These are phyloP conservation scores for Gillenia trifoliata DNA, from an alignment of 306 rosid genomes.

Conservation along the genomic window DNA sequence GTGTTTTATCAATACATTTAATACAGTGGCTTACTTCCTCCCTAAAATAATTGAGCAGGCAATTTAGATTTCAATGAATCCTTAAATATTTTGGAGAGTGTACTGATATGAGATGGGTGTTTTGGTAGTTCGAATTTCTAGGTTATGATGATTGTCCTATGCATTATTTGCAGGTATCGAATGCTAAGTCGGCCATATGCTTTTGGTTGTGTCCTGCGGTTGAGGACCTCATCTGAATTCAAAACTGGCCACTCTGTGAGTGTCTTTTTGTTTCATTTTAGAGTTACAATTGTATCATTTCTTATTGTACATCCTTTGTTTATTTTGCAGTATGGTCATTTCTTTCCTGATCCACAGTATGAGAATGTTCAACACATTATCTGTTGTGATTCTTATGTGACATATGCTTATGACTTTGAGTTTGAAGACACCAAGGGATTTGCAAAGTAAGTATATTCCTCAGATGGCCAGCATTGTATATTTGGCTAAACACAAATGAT, in stretches of 20 bases:
- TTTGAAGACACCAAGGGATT: conserved; percentile 80
- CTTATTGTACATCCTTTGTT: conserved; percentile 23
- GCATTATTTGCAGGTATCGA: conserved; percentile 64
- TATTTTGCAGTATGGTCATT: conserved; percentile 90
- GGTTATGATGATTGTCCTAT: conserved; percentile 8
- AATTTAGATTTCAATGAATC: not conserved
- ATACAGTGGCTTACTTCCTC: not conserved
- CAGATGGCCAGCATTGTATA: not conserved
- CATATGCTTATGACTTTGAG: conserved; percentile 93
- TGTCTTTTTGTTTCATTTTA: conserved; percentile 26
- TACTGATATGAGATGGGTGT: not conserved
- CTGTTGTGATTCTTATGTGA: conserved; percentile 95
- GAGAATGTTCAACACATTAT: conserved; percentile 95
- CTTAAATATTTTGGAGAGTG: not conserved
- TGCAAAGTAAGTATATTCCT: conserved; percentile 55
- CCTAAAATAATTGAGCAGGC: not conserved
- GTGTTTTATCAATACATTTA: not conserved
- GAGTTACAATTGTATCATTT: conserved; percentile 7
- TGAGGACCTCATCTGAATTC: conserved; percentile 90
- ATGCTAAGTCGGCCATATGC: conserved; percentile 96
- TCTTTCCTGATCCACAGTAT: conserved; percentile 97
- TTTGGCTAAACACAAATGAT: not conserved
- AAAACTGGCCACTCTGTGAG: conserved; percentile 87
- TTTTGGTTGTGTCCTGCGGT: conserved; percentile 78
- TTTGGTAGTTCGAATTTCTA: not conserved